phyloP scores from a whole-genome alignment of 192 early-diverging fungal genomes.

The Podila epigama region DNA sequence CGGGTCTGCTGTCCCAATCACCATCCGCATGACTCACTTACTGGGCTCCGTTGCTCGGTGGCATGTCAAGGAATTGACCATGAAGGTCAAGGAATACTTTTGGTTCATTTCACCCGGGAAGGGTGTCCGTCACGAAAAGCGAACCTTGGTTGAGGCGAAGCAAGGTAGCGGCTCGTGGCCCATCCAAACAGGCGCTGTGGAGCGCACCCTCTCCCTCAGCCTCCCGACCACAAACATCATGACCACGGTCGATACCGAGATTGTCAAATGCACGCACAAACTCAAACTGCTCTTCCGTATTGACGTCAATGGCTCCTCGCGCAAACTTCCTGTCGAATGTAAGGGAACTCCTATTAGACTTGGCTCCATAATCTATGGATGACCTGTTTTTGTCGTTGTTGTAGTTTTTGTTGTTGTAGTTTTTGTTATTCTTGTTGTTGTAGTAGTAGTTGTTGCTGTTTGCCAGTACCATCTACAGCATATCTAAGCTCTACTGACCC shows the following conservation, averaged over 20 bases:
- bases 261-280: slow-evolving; percentile 38
- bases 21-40: slow-evolving; percentile 18
- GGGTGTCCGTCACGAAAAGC: slow-evolving; percentile 21
- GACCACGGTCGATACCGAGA: slow-evolving; percentile 34
- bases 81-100: slow-evolving; percentile 45
- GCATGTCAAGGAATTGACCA: slow-evolving; percentile 29
- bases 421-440: too few species aligned
- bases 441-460: too few species aligned
- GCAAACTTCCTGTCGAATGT: slow-evolving; percentile 30
- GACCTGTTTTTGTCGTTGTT: neutral
- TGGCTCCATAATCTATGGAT: neutral
- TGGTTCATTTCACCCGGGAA: slow-evolving; percentile 43
- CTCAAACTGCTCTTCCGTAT: slow-evolving; percentile 30
- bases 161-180: slow-evolving; percentile 33
- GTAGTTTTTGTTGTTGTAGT: neutral
- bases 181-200: slow-evolving; percentile 27
- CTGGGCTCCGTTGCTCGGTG: slow-evolving; percentile 12
- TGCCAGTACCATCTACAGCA: too few species aligned
- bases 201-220: slow-evolving; percentile 16
- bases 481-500: too few species aligned
- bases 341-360: neutral
- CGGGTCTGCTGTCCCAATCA: slow-evolving; percentile 27
- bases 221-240: slow-evolving; percentile 25
- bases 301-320: slow-evolving; percentile 24
- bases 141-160: slow-evolving; percentile 22